Evolutionary conservation across 495 filamentous ascomycete species (phyloP).

Genomic region (Lasiosphaeriaceae sp.): DNA sequence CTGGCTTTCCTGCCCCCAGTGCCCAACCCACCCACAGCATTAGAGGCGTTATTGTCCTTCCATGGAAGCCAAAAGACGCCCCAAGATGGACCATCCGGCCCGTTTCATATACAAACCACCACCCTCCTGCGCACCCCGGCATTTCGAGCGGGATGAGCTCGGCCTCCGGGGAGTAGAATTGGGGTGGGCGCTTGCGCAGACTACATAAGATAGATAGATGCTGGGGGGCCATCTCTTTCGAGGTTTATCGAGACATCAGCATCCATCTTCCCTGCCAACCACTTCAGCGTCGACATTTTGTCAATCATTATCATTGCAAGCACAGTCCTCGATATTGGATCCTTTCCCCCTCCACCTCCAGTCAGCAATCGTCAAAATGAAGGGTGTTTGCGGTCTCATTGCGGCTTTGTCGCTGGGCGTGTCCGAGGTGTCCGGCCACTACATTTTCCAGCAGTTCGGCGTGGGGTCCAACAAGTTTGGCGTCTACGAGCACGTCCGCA

Average conservation of each 20-base stretch:
- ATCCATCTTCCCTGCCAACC: no score
- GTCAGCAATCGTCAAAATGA: conserved; percentile 31
- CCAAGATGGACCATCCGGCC: conserved; percentile 14
- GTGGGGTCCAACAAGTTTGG: conserved; percentile 42
- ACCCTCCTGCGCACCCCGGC: conserved; percentile 18
- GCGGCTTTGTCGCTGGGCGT: conserved; percentile 33
- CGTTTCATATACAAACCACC: conserved; percentile 22
- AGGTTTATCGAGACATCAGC: no score
- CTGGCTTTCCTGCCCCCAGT: conserved; percentile 10
- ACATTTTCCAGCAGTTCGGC: conserved; percentile 48
- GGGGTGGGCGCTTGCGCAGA: neutral
- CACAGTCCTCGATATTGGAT: no score
- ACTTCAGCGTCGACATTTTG: no score
- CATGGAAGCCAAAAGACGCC: conserved; percentile 8
- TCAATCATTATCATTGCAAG: no score
- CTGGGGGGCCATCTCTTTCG: no score
- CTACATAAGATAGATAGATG: neutral
- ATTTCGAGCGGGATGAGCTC: conserved; percentile 13
- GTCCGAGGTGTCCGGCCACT: conserved; percentile 36
- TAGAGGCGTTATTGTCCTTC: neutral
- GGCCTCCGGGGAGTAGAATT: conserved; percentile 5
- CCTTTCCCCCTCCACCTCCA: no score
- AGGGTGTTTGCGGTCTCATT: conserved; percentile 25
- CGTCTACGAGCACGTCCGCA: conserved; percentile 50
- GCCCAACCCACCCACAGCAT: conserved; percentile 9